Base-by-base conservation (phyloP, 352 stramenopile genomes). In the Globisporangium yorkense region DNA sequence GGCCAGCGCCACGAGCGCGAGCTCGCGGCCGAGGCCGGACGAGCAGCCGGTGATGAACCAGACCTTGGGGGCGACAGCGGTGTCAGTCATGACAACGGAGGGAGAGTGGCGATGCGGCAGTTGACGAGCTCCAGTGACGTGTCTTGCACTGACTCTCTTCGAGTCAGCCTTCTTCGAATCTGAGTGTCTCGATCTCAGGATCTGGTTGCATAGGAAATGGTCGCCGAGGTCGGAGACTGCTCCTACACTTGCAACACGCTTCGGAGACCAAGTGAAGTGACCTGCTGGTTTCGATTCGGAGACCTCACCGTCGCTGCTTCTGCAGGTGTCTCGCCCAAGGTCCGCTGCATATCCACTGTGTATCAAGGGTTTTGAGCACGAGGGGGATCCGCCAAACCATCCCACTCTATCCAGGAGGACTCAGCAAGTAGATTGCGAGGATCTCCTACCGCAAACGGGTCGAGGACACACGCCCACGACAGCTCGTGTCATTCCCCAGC, bases 271-370 rank as follows among this genome's bases (percentile, higher is more conserved):
- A 8, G 8, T 70, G 73, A 69, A 6, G 69, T 87, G 21, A 68
- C 55, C 21, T 70, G 60, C 6, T 81, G 68, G 16, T 75, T 82
- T 8, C 80, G 77, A 56, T 87, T 74, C 9, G 71, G 77, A 43
- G 40, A 72, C 53, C 29, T 75, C 67, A 4, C 52, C 61, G 0
- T 45, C 55, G 18, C 16, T 54, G 15, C 29, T 44, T 29, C 6
- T 21, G 16, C 15, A 5, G 29, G 3, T 54, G 7, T 66, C 61
- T 44, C 65, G 56, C n/a, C 80, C 59, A 8, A 85, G 20, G 37
- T 88, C 72, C 5, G 86, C 71, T 16, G 70, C 67, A 20, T 76
- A 70, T 2, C 80, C 80, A 62, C 80, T 90, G 62, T 24, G n/a
- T 50, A 31, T 0, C 51, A 3, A 27, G 24, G 24, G 24, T 27